Percentiles rank a stretch among this genome's conserved stretches.
Conservation (phyloP, 768 basidiomycete genomes). For the Gautieria morchelliformis region DNA sequence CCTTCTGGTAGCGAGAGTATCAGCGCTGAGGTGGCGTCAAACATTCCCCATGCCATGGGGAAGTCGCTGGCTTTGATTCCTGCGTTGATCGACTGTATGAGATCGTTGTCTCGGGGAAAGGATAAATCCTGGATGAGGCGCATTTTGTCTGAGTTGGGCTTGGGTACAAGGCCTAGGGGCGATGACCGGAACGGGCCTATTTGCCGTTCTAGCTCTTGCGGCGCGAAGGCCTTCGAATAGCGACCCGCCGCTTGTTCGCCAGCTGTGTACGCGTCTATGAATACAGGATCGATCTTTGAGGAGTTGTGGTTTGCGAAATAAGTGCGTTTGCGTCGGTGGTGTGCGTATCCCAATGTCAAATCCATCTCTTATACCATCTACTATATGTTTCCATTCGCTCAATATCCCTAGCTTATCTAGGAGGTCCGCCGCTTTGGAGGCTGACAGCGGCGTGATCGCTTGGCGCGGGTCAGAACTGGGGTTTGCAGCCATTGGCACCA, state of each 20-base stretch:
- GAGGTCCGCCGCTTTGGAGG: constrained; percentile 10
- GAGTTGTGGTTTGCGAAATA: constrained; percentile 29
- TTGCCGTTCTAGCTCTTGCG: background rate
- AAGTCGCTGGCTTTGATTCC: too few species aligned
- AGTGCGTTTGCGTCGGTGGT: background rate
- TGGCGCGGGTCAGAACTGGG: constrained; percentile 19
- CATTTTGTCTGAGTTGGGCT: too few species aligned
- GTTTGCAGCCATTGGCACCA: constrained; percentile 21
- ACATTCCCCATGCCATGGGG: too few species aligned
- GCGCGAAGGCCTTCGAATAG: too few species aligned
- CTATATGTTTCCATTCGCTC: constrained; percentile 20
- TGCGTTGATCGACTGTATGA: too few species aligned
- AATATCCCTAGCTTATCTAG: constrained; percentile 12
- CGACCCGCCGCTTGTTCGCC: too few species aligned
- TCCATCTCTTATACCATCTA: constrained; percentile 19
- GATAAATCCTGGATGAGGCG: too few species aligned
- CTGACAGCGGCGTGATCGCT: constrained; percentile 24
- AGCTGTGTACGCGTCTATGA: background rate
- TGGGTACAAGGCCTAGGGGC: too few species aligned
- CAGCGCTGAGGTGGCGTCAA: too few species aligned
- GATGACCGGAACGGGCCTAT: too few species aligned
- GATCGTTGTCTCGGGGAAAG: too few species aligned
- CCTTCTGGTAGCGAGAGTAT: too few species aligned
- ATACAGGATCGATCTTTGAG: constrained; percentile 15
- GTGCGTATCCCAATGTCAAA: background rate